Evolutionary conservation across 805 yeast species (phyloP).

Genomic region (Monosporozyma yasuniensis): DNA sequence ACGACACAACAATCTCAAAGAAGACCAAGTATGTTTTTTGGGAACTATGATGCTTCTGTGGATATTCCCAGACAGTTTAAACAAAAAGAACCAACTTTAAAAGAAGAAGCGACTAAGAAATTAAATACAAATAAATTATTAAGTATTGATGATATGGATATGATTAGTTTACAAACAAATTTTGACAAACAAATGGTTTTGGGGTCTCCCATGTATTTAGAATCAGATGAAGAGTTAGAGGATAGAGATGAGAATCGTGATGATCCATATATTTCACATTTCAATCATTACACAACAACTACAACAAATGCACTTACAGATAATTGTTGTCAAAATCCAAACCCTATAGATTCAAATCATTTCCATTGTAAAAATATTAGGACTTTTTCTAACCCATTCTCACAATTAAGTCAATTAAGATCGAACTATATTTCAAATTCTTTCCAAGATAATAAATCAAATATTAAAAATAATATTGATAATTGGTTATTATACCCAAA

Average conservation of each 20-base stretch:
- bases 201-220: constrained; percentile 29
- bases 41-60: constrained; percentile 10
- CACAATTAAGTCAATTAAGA: constrained; percentile 39
- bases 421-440: constrained; percentile 58
- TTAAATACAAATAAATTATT: constrained; percentile 2
- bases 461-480: constrained; percentile 57
- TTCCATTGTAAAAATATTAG: constrained; percentile 9
- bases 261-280: not conserved
- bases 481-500: constrained; percentile 79
- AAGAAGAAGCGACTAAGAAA: constrained; percentile 3
- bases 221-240: constrained; percentile 11
- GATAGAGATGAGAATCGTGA: constrained; percentile 5
- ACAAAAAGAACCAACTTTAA: constrained; percentile 2
- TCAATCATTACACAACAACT: not conserved
- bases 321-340: not conserved
- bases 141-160: constrained; percentile 27
- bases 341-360: constrained; percentile 10
- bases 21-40: constrained; percentile 15
- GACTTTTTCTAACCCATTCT: constrained; percentile 12
- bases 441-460: constrained; percentile 54
- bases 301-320: not conserved
- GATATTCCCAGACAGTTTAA: not conserved
- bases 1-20: constrained; percentile 6
- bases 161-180: constrained; percentile 20
- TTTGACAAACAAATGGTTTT: constrained; percentile 27